Percentiles rank a stretch among this genome's conserved stretches.
Evolutionary conservation across 1,139 yeast species (phyloP).

Genomic region (Trichomonascaceae sp.): DNA sequence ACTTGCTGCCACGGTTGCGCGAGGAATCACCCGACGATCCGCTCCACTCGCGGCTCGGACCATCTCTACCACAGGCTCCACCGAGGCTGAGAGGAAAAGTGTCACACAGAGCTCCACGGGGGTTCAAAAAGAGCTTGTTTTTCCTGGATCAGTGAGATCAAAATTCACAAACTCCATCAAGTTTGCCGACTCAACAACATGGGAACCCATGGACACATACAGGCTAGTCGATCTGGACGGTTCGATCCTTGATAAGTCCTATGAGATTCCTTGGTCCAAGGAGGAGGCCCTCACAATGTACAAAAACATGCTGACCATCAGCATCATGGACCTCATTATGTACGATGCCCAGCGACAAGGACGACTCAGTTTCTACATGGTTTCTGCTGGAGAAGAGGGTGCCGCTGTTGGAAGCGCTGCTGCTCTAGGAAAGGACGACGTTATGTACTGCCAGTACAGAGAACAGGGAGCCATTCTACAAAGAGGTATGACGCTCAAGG

Average conservation of each 20-base stretch:
- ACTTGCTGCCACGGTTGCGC: no score
- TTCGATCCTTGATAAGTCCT: conserved; percentile 15
- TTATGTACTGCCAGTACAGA: conserved; percentile 24
- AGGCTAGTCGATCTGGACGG: conserved; percentile 22
- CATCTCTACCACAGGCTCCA: not conserved
- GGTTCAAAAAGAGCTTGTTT: conserved; percentile 18
- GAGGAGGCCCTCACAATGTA: conserved; percentile 21
- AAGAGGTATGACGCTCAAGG: conserved; percentile 23
- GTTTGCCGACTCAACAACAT: conserved; percentile 15
- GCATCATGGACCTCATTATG: conserved; percentile 23
- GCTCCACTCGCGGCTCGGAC: no score
- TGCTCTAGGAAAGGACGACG: conserved; percentile 23
- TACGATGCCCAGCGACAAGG: conserved; percentile 29
- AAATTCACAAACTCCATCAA: conserved; percentile 16
- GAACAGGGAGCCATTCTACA: conserved; percentile 25
- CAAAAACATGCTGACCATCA: conserved; percentile 22
- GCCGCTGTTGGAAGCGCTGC: conserved; percentile 26
- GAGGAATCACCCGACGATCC: no score
- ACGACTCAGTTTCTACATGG: conserved; percentile 26
- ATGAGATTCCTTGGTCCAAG: conserved; percentile 16
- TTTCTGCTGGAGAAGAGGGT: conserved; percentile 28
- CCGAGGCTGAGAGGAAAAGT: not conserved
- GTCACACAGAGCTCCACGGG: conserved; percentile 16
- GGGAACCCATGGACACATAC: conserved; percentile 19
- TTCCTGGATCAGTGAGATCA: conserved; percentile 21